Percentiles rank a stretch among this genome's conserved stretches.
These are phyloP conservation scores for Ligustrum vulgare DNA, from an alignment of 257 asterid genomes.

Conservation along the genomic window DNA sequence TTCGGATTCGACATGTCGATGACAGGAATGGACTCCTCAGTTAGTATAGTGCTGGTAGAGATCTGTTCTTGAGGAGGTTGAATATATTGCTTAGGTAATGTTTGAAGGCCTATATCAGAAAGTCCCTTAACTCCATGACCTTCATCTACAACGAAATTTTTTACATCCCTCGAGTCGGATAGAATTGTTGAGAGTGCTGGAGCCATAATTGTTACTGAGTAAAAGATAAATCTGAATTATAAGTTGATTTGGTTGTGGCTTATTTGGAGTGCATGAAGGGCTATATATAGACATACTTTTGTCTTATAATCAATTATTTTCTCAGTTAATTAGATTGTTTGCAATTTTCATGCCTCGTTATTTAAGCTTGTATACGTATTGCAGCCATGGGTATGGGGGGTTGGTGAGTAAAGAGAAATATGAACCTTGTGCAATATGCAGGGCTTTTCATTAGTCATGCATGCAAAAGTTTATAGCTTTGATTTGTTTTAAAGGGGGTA, in stretches of 20 bases:
- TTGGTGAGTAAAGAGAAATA: not conserved
- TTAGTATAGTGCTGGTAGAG: slow-evolving; percentile 6
- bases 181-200: not conserved
- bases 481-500: too few relatives aligned
- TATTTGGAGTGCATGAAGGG: slow-evolving; percentile 1
- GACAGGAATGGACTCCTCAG: slow-evolving; percentile 42
- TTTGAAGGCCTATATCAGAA: slow-evolving; percentile 32
- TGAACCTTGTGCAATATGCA: not conserved
- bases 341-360: not conserved
- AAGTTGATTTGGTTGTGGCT: not conserved
- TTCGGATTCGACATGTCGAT: slow-evolving; percentile 44
- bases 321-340: not conserved
- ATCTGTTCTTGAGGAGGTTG: slow-evolving; percentile 35
- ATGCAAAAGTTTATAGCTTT: too few relatives aligned
- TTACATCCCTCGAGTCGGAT: not conserved
- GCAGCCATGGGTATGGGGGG: not conserved
- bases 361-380: not conserved
- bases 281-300: not conserved
- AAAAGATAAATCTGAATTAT: not conserved
- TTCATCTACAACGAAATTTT: slow-evolving; percentile 31
- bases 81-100: slow-evolving; percentile 40
- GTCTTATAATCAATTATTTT: not conserved
- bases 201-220: not conserved
- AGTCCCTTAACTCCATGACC: slow-evolving; percentile 60
- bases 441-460: not conserved